Base-by-base conservation (phyloP, 108 stramenopile genomes). In the Chaetoceros tenuissimus region DNA sequence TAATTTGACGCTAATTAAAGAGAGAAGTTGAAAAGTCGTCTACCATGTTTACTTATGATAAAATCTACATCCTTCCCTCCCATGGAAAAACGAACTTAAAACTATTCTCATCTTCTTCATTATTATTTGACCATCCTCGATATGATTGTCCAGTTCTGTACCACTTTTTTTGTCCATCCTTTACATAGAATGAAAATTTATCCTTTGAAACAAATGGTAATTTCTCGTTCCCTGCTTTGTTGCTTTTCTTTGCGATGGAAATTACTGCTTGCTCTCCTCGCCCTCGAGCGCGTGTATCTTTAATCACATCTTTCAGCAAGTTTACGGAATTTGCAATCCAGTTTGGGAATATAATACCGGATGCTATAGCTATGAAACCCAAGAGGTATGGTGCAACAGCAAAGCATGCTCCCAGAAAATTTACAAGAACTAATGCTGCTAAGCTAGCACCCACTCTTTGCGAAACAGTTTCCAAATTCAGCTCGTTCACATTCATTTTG, bases 321-420 rank as follows among this genome's bases (percentile, higher is more conserved):
- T 59, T 47, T 0, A 51, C 28, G 18, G 68, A 48, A 53, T 76
- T 70, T 2, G 58, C 18, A 1, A 64, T 52, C 81, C 81, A 79
- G 2, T 63, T 67, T 25, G 81, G 81, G 71, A 67, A 82, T 48
- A 82, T 51, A 18, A 61, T 64, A 16, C 53, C 59, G 1, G 64
- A 7, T 19, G 58, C 45, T 25, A 62, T 27, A 2, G 73, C 75
- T 44, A 68, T 7, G 22, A 68, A 0, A 20, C 31, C 62, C 30
- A 76, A 53, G 22, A 84, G 28, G 10, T 28, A 44, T 3, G 82
- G 70, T 19, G 78, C 73, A 25, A 72, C 29, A 18, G 70, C 52
- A 67, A 77, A 84, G 13, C 79, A 20, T 10, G 78, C 75, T 13
- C 82, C 82, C 18, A 53, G 31, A 18, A 72, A 23, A 52, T 76